Conservation (phyloP, 164 flowering plant genomes). For the Vitis labrusca region DNA sequence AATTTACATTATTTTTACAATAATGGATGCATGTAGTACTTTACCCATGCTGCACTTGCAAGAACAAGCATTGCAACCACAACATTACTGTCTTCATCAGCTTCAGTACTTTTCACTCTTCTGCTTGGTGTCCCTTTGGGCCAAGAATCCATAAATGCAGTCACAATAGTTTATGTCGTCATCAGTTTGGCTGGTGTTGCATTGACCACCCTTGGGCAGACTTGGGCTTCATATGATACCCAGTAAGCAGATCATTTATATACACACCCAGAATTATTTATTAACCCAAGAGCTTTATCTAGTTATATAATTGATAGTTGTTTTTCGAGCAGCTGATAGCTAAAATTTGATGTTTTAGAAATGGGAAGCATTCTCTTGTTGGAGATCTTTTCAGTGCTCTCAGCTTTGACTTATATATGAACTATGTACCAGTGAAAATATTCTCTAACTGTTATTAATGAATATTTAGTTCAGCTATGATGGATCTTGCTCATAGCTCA, state of each 20-base stretch:
- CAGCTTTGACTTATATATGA: not conserved
- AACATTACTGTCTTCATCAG: not conserved
- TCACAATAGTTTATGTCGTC: not conserved
- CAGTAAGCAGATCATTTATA: too few relatives aligned
- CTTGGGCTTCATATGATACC: not conserved
- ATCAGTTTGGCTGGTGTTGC: constrained; percentile 1
- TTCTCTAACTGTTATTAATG: not conserved
- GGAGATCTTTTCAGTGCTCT: not conserved
- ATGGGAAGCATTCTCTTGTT: not conserved
- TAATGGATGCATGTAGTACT: not conserved
- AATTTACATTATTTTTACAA: too few relatives aligned
- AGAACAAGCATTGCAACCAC: constrained; percentile 1
- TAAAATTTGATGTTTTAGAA: too few relatives aligned
- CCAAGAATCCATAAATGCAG: not conserved
- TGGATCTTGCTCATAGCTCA: too few relatives aligned
- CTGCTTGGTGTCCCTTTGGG: not conserved
- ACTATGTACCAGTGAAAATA: not conserved
- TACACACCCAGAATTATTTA: too few relatives aligned
- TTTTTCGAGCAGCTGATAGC: too few relatives aligned
- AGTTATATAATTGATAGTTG: too few relatives aligned
- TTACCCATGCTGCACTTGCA: not conserved
- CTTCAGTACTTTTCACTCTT: constrained; percentile 3
- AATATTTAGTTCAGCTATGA: too few relatives aligned
- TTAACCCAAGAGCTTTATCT: too few relatives aligned
- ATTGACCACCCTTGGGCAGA: not conserved